Conservation (phyloP, 768 basidiomycete genomes). For the Dictyophora rubrovolvata region DNA sequence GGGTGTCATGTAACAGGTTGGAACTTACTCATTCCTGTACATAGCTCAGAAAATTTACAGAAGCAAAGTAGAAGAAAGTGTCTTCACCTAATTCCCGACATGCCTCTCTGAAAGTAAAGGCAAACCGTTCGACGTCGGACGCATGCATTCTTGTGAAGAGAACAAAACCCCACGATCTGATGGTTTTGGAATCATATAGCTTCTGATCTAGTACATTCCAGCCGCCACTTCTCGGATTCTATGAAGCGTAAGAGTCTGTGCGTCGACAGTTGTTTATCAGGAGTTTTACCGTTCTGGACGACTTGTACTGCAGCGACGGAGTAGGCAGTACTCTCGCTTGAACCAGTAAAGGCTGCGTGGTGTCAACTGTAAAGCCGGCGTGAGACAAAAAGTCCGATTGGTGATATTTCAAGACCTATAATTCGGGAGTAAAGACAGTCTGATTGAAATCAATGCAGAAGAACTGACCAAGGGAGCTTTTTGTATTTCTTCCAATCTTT, state of each 20-base stretch:
- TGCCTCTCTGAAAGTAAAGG: not conserved
- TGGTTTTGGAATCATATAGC: not conserved
- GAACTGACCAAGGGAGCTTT: not conserved
- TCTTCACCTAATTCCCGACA: not conserved
- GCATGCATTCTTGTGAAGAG: not conserved
- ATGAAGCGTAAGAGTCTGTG: not conserved
- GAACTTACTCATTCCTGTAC: constrained; percentile 2
- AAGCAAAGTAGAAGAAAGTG: not conserved
- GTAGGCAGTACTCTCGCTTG: not conserved
- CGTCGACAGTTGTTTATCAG: not conserved
- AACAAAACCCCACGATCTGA: not conserved
- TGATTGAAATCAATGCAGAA: too few species aligned
- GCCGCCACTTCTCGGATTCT: not conserved
- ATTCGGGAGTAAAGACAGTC: not conserved
- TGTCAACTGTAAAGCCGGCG: not conserved
- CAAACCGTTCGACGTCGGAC: not conserved
- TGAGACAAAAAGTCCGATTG: not conserved
- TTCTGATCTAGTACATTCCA: not conserved
- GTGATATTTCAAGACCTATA: not conserved
- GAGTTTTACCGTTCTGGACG: not conserved
- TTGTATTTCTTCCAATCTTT: not conserved
- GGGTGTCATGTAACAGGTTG: not conserved
- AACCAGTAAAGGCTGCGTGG: not conserved
- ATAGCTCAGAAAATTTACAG: not conserved
- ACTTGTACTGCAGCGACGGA: not conserved